Evolutionary conservation across 306 rosid genomes (phyloP).

Genomic region (Senna siamea): DNA sequence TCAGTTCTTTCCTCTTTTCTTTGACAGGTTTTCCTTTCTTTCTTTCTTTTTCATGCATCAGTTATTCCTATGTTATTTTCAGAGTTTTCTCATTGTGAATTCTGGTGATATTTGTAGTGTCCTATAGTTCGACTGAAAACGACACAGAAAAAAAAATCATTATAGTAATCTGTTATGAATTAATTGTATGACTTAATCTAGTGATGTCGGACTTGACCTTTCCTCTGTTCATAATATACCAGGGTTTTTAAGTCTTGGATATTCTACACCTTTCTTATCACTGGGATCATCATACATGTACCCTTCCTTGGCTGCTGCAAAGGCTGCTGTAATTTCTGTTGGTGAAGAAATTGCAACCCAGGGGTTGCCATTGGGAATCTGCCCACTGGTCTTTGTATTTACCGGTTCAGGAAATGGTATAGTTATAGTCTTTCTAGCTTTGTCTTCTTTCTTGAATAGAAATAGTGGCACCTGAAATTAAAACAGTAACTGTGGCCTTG

Average conservation of each 20-base stretch:
- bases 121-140: no score
- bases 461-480: constrained; percentile 9
- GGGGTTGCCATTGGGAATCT: constrained; percentile 86
- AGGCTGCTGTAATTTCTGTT: constrained; percentile 92
- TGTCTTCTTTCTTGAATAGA: constrained; percentile 20
- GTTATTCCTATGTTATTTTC: no score
- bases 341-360: constrained; percentile 89
- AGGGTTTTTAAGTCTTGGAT: constrained; percentile 93
- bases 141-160: no score
- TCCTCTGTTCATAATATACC: constrained; percentile 32
- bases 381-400: constrained; percentile 86
- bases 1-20: neutral
- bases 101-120: no score
- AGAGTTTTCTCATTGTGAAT: no score
- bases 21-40: no score
- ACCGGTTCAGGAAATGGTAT: constrained; percentile 95
- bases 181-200: neutral
- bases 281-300: constrained; percentile 96
- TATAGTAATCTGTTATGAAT: no score
- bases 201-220: constrained; percentile 27
- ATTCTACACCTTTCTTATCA: constrained; percentile 93
- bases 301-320: constrained; percentile 90
- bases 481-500: constrained; percentile 2
- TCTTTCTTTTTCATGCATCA: no score
- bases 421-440: constrained; percentile 4